Evolutionary conservation across 192 early-diverging fungal species (phyloP).

Genomic region (Umbelopsis sp.): DNA sequence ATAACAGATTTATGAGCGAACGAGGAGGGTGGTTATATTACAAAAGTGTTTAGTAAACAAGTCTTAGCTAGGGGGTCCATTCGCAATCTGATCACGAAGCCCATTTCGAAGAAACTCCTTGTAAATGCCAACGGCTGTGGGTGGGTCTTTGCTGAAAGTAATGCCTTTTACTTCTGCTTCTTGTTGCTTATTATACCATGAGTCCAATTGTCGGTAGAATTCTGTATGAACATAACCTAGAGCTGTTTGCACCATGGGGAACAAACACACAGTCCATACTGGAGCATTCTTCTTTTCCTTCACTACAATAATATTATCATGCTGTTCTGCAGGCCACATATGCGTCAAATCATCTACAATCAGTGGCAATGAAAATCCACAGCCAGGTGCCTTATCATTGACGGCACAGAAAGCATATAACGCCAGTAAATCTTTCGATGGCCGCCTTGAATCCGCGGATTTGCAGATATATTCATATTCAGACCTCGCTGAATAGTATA

Average conservation of each 20-base stretch:
- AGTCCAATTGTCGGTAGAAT: conserved; percentile 66
- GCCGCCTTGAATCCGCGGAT: conserved; percentile 47
- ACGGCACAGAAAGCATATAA: conserved; percentile 66
- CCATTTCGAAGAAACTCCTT: conserved; percentile 49
- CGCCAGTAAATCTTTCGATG: conserved; percentile 72
- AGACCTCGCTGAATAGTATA: conserved; percentile 65
- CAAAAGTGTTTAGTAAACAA: not conserved
- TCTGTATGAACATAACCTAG: conserved; percentile 57
- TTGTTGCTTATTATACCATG: conserved; percentile 49
- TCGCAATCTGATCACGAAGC: conserved; percentile 53
- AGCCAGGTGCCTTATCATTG: conserved; percentile 46
- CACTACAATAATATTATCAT: conserved; percentile 77
- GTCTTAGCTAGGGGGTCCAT: not conserved
- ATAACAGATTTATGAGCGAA: not conserved
- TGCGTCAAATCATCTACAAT: conserved; percentile 72
- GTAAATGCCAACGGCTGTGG: conserved; percentile 48
- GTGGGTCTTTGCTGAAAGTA: conserved; percentile 37
- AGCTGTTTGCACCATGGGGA: conserved; percentile 63
- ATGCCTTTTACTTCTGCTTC: conserved; percentile 36
- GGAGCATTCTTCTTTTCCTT: conserved; percentile 51
- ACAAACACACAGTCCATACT: conserved; percentile 70
- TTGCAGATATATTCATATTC: conserved; percentile 66
- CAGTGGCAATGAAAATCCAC: conserved; percentile 54
- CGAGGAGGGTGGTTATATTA: not conserved
- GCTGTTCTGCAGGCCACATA: conserved; percentile 77